These are phyloP conservation scores for Yamadazyma atmosphaerica DNA, from an alignment of 1,139 yeast genomes.

Conservation along the genomic window DNA sequence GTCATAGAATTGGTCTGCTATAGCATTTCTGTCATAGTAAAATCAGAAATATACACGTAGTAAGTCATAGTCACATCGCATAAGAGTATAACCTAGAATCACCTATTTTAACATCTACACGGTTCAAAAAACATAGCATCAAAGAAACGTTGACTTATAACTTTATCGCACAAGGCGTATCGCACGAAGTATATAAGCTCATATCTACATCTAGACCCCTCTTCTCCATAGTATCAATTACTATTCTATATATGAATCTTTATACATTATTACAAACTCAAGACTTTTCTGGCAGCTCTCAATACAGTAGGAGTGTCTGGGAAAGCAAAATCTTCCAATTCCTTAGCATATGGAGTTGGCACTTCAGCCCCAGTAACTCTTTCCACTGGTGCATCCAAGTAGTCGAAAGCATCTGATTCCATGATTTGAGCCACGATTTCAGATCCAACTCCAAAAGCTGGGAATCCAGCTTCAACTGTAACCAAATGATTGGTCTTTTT, in stretches of 20 bases:
- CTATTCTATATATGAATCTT: not conserved
- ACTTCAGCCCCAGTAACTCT: conserved; percentile 99
- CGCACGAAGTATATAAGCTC: too few species aligned
- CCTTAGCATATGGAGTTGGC: conserved; percentile 97
- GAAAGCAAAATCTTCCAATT: conserved; percentile 97
- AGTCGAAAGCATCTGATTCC: conserved; percentile 98
- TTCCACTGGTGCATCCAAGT: conserved; percentile 97
- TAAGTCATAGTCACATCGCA: too few species aligned
- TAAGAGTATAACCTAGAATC: too few species aligned
- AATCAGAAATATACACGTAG: too few species aligned
- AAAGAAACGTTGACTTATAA: too few species aligned
- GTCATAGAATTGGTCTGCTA: too few species aligned
- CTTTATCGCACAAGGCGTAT: too few species aligned
- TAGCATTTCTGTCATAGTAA: too few species aligned
- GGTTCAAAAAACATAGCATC: too few species aligned
- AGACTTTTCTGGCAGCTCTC: conserved; percentile 88
- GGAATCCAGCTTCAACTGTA: conserved; percentile 97
- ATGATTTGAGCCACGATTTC: conserved; percentile 97
- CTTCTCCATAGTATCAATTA: too few species aligned
- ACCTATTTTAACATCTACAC: too few species aligned
- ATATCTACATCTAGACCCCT: too few species aligned
- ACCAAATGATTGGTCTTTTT: conserved; percentile 97
- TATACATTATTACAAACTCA: conserved; percentile 52
- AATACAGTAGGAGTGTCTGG: conserved; percentile 91
- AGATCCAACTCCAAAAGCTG: conserved; percentile 97